Evolutionary conservation across 2,329 filamentous ascomycete species (phyloP).

Genomic region (Colletotrichum abscissum): DNA sequence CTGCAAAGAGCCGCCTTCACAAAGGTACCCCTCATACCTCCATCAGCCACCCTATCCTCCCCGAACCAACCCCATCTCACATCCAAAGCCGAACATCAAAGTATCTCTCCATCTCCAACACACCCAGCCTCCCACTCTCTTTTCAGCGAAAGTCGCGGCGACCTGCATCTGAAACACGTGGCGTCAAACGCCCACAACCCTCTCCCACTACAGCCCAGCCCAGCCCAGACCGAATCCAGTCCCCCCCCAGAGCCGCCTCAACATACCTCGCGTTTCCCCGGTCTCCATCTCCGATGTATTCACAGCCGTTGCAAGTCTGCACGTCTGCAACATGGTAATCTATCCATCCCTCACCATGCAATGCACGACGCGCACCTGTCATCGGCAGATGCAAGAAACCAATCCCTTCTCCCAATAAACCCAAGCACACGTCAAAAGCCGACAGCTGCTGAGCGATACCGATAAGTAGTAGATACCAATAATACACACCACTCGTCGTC

Average conservation of each 20-base stretch:
- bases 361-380: background rate
- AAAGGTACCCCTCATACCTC: too few species aligned
- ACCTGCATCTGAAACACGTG: slow-evolving; percentile 24
- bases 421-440: background rate
- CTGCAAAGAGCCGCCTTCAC: too few species aligned
- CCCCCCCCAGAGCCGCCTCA: background rate
- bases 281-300: too few species aligned
- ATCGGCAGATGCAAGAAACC: background rate
- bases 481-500: too few species aligned
- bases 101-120: background rate
- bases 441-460: background rate
- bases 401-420: background rate
- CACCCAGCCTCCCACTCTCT: background rate
- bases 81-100: background rate
- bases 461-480: background rate
- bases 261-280: background rate
- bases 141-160: slow-evolving; percentile 4
- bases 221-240: background rate
- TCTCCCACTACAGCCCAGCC: background rate
- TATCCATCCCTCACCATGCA: background rate
- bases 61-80: background rate
- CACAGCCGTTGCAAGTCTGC: too few species aligned
- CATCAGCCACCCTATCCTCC: background rate
- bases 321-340: background rate
- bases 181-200: background rate